phyloP scores from a whole-genome alignment of 108 stramenopile genomes.

The Poteriospumella lacustris region DNA sequence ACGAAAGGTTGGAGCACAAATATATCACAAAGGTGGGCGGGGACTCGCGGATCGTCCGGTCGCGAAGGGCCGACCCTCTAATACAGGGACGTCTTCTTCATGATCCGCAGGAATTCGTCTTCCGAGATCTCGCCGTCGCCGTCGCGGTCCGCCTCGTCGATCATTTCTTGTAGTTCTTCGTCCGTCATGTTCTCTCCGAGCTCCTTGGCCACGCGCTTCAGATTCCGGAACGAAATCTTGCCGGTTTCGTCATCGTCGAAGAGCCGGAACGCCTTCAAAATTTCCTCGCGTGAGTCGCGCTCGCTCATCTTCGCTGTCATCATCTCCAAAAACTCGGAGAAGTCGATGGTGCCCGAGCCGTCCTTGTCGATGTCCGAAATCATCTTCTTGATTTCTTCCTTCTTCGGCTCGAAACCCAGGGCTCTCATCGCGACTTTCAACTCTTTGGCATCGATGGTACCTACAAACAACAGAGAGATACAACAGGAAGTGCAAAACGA shows the following conservation, averaged over 20 bases:
- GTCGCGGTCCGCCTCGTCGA: constrained; percentile 1
- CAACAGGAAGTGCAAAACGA: not conserved
- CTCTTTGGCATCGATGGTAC: constrained; percentile 78
- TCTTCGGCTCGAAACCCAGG: constrained; percentile 76
- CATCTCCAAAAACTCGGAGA: constrained; percentile 73
- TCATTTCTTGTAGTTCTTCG: constrained; percentile 73
- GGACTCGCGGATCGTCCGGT: no score
- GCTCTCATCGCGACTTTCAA: constrained; percentile 83
- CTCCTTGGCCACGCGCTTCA: constrained; percentile 81
- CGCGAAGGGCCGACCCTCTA: no score
- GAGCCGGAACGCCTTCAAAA: constrained; percentile 62
- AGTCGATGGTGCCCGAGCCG: constrained; percentile 74
- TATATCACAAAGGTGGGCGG: no score
- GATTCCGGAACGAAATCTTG: constrained; percentile 73
- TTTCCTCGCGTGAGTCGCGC: constrained; percentile 45
- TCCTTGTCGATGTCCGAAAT: constrained; percentile 74
- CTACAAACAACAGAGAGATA: not conserved
- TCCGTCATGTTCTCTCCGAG: constrained; percentile 79
- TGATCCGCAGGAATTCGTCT: constrained; percentile 77
- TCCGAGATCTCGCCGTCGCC: constrained; percentile 58
- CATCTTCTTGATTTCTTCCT: constrained; percentile 80
- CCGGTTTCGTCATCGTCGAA: constrained; percentile 85
- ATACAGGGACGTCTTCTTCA: constrained; percentile 66
- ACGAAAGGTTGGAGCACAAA: no score
- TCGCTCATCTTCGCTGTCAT: constrained; percentile 59